phyloP scores from a whole-genome alignment of 139 green algal species.

The Nannochloris sp. region DNA sequence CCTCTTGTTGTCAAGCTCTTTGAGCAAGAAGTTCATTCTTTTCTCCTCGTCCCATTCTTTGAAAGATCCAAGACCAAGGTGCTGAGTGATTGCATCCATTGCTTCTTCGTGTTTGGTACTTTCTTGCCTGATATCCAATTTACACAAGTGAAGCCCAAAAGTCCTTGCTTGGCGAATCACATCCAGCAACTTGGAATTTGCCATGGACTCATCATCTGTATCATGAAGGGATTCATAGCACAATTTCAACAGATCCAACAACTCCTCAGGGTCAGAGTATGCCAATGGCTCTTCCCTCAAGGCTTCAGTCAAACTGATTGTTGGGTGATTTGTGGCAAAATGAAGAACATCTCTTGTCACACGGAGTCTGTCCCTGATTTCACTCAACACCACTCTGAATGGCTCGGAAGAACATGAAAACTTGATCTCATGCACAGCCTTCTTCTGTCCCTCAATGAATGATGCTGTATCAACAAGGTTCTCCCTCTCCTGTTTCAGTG shows the following conservation, averaged over 20 bases:
- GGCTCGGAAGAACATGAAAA: slow-evolving; percentile 71
- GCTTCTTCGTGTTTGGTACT: slow-evolving; percentile 54
- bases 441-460: slow-evolving; percentile 65
- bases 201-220: slow-evolving; percentile 52
- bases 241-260: slow-evolving; percentile 51
- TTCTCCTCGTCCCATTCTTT: slow-evolving; percentile 82
- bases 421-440: slow-evolving; percentile 44
- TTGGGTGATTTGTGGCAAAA: slow-evolving; percentile 59
- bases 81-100: slow-evolving; percentile 79
- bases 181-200: slow-evolving; percentile 59
- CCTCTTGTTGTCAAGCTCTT: slow-evolving; percentile 67
- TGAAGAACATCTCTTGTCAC: slow-evolving; percentile 69
- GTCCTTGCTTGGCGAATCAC: slow-evolving; percentile 48
- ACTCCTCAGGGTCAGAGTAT: slow-evolving; percentile 26
- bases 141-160: slow-evolving; percentile 59
- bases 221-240: slow-evolving; percentile 72
- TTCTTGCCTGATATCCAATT: slow-evolving; percentile 72
- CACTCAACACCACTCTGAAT: slow-evolving; percentile 82
- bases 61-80: slow-evolving; percentile 70
- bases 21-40: slow-evolving; percentile 64
- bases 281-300: slow-evolving; percentile 41
- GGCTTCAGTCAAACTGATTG: slow-evolving; percentile 34
- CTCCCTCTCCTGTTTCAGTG: slow-evolving; percentile 30
- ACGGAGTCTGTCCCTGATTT: slow-evolving; percentile 75
- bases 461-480: slow-evolving; percentile 20